phyloP scores from a whole-genome alignment of 164 flowering plant genomes.

The Umbellularia californica region DNA sequence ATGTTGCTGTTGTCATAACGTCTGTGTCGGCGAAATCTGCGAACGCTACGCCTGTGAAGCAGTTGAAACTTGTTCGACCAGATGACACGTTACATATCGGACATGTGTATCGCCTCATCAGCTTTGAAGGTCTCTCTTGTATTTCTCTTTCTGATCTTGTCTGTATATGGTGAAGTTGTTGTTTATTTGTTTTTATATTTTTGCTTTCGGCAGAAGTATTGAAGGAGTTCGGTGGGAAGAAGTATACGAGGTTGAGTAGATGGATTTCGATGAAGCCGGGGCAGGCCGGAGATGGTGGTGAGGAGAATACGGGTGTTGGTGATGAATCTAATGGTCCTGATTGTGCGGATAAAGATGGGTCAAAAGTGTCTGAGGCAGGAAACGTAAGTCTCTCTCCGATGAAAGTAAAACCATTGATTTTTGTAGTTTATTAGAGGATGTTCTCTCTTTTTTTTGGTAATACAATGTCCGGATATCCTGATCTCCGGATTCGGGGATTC shows the following conservation, averaged over 20 bases:
- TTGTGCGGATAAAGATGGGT: too few species aligned
- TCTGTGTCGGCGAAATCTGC: conserved; percentile 25
- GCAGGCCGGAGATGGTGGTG: background rate
- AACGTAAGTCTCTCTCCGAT: too few species aligned
- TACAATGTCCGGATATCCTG: too few species aligned
- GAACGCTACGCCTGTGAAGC: conserved; percentile 37
- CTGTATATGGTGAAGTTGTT: too few species aligned
- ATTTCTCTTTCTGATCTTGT: background rate
- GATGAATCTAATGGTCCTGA: background rate
- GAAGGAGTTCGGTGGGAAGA: conserved; percentile 68
- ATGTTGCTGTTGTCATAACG: conserved; percentile 38
- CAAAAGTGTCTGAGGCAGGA: too few species aligned
- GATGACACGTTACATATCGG: conserved; percentile 64
- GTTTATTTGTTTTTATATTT: background rate
- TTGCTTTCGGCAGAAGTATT: conserved; percentile 48
- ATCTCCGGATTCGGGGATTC: too few species aligned
- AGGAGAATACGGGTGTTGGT: background rate
- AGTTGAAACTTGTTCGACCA: conserved; percentile 71
- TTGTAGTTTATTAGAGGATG: too few species aligned
- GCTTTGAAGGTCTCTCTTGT: background rate
- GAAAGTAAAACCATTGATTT: too few species aligned
- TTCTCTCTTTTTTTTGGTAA: too few species aligned
- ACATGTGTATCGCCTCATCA: conserved; percentile 41
- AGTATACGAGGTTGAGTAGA: conserved; percentile 54
- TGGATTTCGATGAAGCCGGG: conserved; percentile 19